Evolutionary conservation across 345 rosid genomes (phyloP), one percentile per base, ranked within the genome.

Genomic region (Salix viminalis): DNA sequence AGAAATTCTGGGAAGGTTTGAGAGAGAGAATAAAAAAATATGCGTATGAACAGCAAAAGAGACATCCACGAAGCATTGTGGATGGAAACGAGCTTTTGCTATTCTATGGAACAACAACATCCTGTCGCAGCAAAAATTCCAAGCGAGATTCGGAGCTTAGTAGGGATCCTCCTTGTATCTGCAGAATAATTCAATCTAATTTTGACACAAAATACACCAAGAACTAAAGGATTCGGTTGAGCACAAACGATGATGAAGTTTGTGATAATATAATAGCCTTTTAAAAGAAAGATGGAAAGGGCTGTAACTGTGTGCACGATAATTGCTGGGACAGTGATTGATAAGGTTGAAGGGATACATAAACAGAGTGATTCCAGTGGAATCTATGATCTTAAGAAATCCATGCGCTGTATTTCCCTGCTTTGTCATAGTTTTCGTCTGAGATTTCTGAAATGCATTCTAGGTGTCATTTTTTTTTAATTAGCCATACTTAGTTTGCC

Each of bases 81-180:
- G 94, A 87, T 72, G 90, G 91, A 13, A 86, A 89, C 6, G 90
- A 88, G 81, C 75, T 86, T 60, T 69, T 85, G 66, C 75, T 71
- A 37, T 90, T 90, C 84, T 86, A 79, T 4, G 83, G 94, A 73
- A 85, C 88, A 2, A 80, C 86, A 26, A 80, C 86, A 75, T 80
- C 86, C 30, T 88, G 90, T 44, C 62, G 83, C 75, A 39, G 74
- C 11, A 77, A 70, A 60, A 79, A 78, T 41, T 37, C 71, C 5
- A 67, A 50, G 42, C 75, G 28, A n/a, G 83, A 80, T 67, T 67
- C 83, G 12, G 81, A 82, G 77, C 79, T 75, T 13, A 83, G 89
- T 42, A 76, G 76, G 37, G 84, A 87, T 76, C 86, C 81, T 2
- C 61, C 80, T 64, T 88, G 90, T 72, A 80, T 84, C 67, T 84